Conservation (phyloP, 2,329 filamentous ascomycete species). For the Chalaropsis thielavioides region DNA sequence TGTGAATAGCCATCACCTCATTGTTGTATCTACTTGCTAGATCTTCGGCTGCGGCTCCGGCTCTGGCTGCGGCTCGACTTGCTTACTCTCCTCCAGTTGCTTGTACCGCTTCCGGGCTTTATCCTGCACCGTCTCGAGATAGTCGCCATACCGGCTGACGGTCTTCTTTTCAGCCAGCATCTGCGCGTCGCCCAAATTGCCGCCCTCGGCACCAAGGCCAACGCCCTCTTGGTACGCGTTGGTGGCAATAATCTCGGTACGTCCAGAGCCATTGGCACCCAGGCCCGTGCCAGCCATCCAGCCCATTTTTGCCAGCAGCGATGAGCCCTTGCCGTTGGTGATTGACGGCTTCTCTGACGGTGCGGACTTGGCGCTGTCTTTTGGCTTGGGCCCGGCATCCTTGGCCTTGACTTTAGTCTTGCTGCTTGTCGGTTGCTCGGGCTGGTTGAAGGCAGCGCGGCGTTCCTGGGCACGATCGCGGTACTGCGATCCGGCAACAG, state of each 20-base stretch:
- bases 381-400: constrained; percentile 24
- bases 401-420: constrained; percentile 19
- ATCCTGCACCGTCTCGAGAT: constrained; percentile 50
- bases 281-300: constrained; percentile 52
- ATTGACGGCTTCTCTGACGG: constrained; percentile 15
- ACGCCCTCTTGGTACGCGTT: constrained; percentile 53
- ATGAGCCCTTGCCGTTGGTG: constrained; percentile 44
- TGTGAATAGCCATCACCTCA: neutral
- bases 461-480: constrained; percentile 56
- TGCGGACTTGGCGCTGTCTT: constrained; percentile 17
- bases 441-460: constrained; percentile 46
- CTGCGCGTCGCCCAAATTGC: constrained; percentile 53
- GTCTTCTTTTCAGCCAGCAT: constrained; percentile 49
- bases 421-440: constrained; percentile 33
- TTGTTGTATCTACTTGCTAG: neutral
- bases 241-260: constrained; percentile 48
- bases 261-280: constrained; percentile 47
- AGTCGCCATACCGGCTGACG: constrained; percentile 44
- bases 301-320: constrained; percentile 58
- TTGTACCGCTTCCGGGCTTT: constrained; percentile 53
- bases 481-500: constrained; percentile 29
- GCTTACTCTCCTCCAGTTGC: constrained; percentile 27
- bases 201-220: constrained; percentile 53
- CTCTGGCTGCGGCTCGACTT: neutral
- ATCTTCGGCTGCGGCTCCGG: neutral